These are phyloP conservation scores for Ophiorrhiza pumila DNA, from an alignment of 257 asterid genomes.

Conservation along the genomic window DNA sequence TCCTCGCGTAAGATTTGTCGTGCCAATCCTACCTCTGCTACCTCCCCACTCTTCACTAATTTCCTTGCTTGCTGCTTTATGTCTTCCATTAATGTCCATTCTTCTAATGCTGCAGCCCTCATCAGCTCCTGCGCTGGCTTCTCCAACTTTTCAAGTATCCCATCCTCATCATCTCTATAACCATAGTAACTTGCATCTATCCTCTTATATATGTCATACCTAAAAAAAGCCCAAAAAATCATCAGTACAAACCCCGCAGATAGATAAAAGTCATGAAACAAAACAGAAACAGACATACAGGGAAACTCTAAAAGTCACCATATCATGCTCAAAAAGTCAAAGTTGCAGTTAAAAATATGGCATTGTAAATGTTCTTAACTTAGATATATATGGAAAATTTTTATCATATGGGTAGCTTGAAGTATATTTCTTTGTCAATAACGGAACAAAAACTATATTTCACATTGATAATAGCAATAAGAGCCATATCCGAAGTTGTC, in stretches of 20 bases:
- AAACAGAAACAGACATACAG: neutral
- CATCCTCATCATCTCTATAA: constrained; percentile 95
- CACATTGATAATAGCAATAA: neutral
- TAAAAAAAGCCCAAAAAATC: constrained; percentile 23
- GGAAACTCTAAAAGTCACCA: neutral
- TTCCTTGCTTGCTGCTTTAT: constrained; percentile 86
- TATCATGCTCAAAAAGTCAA: neutral
- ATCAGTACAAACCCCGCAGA: constrained; percentile 12
- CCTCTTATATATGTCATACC: constrained; percentile 94
- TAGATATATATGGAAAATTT: neutral
- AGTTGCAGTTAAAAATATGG: neutral
- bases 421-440: neutral
- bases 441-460: neutral
- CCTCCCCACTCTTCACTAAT: constrained; percentile 91
- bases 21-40: constrained; percentile 68
- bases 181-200: constrained; percentile 96
- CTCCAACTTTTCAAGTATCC: constrained; percentile 72
- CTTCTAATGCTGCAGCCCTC: constrained; percentile 67
- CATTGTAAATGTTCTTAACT: neutral
- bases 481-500: neutral
- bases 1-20: constrained; percentile 77
- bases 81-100: constrained; percentile 76
- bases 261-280: neutral
- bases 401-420: neutral
- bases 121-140: constrained; percentile 71